A percentile compares a stretch with the other conserved stretches of the same genome.
Evolutionary conservation across 345 rosid genomes (phyloP).

Genomic region (Trapa incisa): DNA sequence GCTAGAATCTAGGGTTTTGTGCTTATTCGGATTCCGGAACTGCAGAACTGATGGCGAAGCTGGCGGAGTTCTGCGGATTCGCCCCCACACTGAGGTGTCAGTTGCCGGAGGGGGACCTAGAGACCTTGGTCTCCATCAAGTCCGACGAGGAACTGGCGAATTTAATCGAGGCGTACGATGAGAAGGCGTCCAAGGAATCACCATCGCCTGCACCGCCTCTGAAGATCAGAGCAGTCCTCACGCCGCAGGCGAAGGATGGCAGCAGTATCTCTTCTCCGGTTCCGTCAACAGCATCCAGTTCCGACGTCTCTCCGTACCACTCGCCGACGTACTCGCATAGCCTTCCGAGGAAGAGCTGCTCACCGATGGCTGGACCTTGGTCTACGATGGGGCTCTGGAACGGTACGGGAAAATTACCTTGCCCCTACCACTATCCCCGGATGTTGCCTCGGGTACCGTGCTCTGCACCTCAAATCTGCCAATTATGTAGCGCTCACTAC

Average conservation of each 20-base stretch:
- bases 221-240: conserved; percentile 34
- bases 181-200: not conserved
- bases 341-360: too few relatives aligned
- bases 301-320: too few relatives aligned
- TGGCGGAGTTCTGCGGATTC: conserved; percentile 39
- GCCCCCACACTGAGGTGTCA: conserved; percentile 52
- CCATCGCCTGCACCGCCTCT: conserved; percentile 6
- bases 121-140: conserved; percentile 59
- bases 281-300: too few relatives aligned
- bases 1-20: not conserved
- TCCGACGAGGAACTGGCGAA: conserved; percentile 62
- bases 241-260: conserved; percentile 15
- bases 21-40: not conserved
- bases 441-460: conserved; percentile 10
- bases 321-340: too few relatives aligned
- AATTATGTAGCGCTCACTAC: not conserved
- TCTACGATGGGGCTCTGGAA: too few relatives aligned
- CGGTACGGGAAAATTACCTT: too few relatives aligned
- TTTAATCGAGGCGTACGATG: conserved; percentile 35
- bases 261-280: not conserved
- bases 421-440: not conserved
- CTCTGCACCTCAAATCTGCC: conserved; percentile 10
- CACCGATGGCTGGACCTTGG: too few relatives aligned
- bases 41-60: conserved; percentile 41
- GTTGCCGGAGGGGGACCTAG: conserved; percentile 64